phyloP scores from a whole-genome alignment of 306 rosid species.

The Parietaria judaica region DNA sequence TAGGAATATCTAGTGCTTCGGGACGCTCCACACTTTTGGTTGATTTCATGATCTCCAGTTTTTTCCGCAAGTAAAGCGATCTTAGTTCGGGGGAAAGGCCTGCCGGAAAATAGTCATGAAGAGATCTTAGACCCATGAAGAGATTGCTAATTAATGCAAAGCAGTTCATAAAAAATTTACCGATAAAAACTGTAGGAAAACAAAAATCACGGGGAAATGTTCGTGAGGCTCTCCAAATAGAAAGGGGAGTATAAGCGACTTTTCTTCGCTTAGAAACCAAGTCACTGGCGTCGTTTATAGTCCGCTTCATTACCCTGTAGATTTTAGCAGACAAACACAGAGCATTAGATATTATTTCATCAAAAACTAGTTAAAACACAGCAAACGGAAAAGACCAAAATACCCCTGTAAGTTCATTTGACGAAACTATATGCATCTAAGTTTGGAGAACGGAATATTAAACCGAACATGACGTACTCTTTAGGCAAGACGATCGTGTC shows the following conservation, averaged over 20 bases:
- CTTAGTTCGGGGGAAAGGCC: slow-evolving; percentile 41
- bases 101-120: slow-evolving; percentile 24
- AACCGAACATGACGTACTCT: slow-evolving; percentile 35
- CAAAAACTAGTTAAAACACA: neutral
- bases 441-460: too few species aligned
- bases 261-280: slow-evolving; percentile 46
- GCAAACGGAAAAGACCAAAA: neutral
- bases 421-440: too few species aligned
- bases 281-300: slow-evolving; percentile 42
- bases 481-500: slow-evolving; percentile 34
- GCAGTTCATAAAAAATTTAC: slow-evolving; percentile 38
- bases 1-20: slow-evolving; percentile 18
- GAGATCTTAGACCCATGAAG: neutral
- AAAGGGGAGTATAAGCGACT: slow-evolving; percentile 23
- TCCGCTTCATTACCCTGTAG: slow-evolving; percentile 52
- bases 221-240: slow-evolving; percentile 27
- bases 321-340: slow-evolving; percentile 8
- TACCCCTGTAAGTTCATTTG: too few species aligned
- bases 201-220: slow-evolving; percentile 36
- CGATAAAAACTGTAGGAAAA: slow-evolving; percentile 41
- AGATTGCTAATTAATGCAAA: slow-evolving; percentile 13
- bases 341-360: slow-evolving; percentile 1
- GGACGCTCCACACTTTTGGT: slow-evolving; percentile 21
- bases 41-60: slow-evolving; percentile 25
- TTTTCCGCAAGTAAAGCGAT: slow-evolving; percentile 29